Evolutionary conservation across 1,284 basidiomycete genomes (phyloP).

Genomic region (Somion occarium): DNA sequence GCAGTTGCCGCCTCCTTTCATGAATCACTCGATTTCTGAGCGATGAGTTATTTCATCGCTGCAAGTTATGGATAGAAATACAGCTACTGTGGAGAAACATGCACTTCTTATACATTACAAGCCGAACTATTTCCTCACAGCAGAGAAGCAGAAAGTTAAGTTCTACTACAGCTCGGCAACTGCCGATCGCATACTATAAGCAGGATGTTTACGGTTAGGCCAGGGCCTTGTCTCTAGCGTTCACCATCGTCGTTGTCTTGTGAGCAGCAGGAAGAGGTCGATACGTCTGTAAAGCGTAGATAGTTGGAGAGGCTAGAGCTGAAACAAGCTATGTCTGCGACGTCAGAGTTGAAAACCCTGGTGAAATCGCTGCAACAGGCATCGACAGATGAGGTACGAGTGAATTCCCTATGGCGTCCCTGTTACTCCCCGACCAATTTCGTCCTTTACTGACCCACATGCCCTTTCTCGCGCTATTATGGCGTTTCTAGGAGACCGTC

Average conservation of each 20-base stretch:
- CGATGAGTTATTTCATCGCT: too few species aligned
- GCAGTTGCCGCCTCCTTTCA: neutral
- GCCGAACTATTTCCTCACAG: too few species aligned
- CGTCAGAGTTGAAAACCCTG: slow-evolving; percentile 70
- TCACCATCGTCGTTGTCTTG: neutral
- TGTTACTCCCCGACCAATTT: slow-evolving; percentile 31
- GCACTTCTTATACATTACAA: neutral
- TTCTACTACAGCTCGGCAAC: neutral
- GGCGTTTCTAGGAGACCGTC: slow-evolving; percentile 58
- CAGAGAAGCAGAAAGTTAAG: too few species aligned
- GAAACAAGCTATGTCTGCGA: slow-evolving; percentile 22
- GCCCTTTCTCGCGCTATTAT: slow-evolving; percentile 5
- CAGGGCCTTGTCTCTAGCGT: neutral
- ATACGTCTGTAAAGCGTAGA: slow-evolving; percentile 3
- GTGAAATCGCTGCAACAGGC: slow-evolving; percentile 73
- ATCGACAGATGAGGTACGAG: slow-evolving; percentile 57
- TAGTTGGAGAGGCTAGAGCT: neutral
- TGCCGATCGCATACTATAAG: neutral
- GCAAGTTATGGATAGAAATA: too few species aligned
- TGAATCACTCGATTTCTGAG: neutral
- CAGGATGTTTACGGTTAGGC: neutral
- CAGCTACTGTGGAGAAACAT: neutral
- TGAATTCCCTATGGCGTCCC: slow-evolving; percentile 32
- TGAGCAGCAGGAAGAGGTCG: neutral
- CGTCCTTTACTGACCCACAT: slow-evolving; percentile 25